phyloP scores from a whole-genome alignment of 2,329 filamentous ascomycete species.

The Colletotrichum graminicola region DNA sequence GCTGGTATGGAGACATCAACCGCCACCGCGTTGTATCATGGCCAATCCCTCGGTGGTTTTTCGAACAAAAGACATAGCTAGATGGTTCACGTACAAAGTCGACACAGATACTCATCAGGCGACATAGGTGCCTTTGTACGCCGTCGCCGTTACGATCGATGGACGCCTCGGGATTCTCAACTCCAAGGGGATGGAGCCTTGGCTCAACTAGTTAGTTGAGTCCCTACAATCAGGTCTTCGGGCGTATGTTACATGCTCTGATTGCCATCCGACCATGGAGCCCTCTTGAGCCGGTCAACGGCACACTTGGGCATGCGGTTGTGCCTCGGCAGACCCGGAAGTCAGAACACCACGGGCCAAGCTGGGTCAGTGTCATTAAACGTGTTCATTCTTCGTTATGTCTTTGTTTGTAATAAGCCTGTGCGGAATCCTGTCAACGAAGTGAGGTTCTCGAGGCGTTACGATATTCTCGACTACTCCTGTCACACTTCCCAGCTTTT shows the following conservation, averaged over 20 bases:
- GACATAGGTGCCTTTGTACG: too few relatives aligned
- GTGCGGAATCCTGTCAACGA: not conserved
- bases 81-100: too few relatives aligned
- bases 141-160: not conserved
- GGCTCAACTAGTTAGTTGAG: not conserved
- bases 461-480: not conserved
- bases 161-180: not conserved
- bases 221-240: not conserved
- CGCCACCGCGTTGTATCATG: too few relatives aligned
- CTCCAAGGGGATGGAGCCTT: not conserved
- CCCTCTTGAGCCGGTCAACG: not conserved
- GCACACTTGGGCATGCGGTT: too few relatives aligned
- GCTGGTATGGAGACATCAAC: not conserved
- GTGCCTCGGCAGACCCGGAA: not conserved
- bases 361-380: not conserved
- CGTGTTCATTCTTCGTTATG: not conserved
- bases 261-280: not conserved
- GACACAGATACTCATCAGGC: too few relatives aligned
- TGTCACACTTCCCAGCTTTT: not conserved
- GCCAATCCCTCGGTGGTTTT: too few relatives aligned
- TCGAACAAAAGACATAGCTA: too few relatives aligned
- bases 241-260: not conserved
- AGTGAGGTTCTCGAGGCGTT: not conserved
- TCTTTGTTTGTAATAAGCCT: not conserved
- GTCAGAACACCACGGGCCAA: not conserved